Percentiles rank a stretch among this genome's conserved stretches.
Evolutionary conservation across 2,329 filamentous ascomycete species (phyloP).

Genomic region (Sodiomyces alkalinus): DNA sequence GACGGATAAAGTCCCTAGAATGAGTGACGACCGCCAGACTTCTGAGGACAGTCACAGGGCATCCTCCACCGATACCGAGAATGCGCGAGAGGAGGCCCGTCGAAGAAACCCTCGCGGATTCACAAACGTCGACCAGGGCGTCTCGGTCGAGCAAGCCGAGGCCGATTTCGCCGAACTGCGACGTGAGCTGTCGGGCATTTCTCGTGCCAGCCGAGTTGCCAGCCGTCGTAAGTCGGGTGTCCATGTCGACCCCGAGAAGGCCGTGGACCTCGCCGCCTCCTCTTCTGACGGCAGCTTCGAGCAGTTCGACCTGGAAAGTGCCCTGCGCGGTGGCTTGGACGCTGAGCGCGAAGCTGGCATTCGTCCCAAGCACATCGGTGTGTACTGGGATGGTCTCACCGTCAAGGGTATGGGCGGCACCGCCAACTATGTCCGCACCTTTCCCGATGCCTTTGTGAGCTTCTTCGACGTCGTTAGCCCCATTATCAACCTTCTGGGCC

Average conservation of each 20-base stretch:
- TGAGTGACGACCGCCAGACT: background rate
- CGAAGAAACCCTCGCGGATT: conserved; percentile 33
- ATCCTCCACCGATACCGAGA: conserved; percentile 12
- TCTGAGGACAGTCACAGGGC: conserved; percentile 1
- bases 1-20: no score
- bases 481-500: conserved; percentile 44
- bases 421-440: conserved; percentile 58
- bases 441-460: conserved; percentile 60
- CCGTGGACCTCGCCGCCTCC: conserved; percentile 15
- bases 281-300: conserved; percentile 32
- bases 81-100: conserved; percentile 19
- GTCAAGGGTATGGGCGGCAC: conserved; percentile 62
- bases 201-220: conserved; percentile 29
- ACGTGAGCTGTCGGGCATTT: conserved; percentile 42
- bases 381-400: conserved; percentile 63
- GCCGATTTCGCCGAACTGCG: conserved; percentile 56
- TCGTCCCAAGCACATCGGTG: conserved; percentile 63
- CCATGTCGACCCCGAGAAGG: conserved; percentile 43
- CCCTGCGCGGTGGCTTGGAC: conserved; percentile 54
- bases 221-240: conserved; percentile 14
- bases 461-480: conserved; percentile 65
- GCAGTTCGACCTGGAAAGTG: conserved; percentile 61
- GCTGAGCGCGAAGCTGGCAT: conserved; percentile 67
- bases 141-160: conserved; percentile 53
- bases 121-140: conserved; percentile 25